Evolutionary conservation across 1,139 yeast species (phyloP).

Genomic region (Wickerhamomyces sp.): DNA sequence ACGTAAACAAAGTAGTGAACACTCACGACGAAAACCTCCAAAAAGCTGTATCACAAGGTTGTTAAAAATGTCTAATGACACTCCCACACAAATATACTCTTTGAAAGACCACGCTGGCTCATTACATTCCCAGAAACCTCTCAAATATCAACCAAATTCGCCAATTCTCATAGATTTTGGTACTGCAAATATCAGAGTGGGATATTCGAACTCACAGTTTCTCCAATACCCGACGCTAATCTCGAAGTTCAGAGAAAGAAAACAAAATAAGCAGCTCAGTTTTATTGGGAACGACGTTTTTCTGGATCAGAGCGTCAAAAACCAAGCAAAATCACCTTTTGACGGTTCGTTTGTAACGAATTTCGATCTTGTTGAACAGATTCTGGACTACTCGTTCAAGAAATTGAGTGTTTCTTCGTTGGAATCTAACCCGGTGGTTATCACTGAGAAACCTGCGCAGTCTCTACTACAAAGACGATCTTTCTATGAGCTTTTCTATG

Average conservation of each 20-base stretch:
- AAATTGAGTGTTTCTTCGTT: constrained; percentile 66
- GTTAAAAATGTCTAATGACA: too few relatives aligned
- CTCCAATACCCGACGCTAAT: constrained; percentile 66
- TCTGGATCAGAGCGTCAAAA: constrained; percentile 63
- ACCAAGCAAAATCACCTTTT: constrained; percentile 72
- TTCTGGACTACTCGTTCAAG: constrained; percentile 78
- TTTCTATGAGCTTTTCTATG: constrained; percentile 80
- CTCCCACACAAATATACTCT: constrained; percentile 16
- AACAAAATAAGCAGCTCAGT: constrained; percentile 56
- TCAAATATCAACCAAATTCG: constrained; percentile 45
- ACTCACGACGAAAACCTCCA: background rate
- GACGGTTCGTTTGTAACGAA: constrained; percentile 85
- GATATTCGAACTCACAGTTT: constrained; percentile 63
- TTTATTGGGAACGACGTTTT: constrained; percentile 81
- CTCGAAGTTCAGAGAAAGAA: constrained; percentile 77
- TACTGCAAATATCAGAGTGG: constrained; percentile 63
- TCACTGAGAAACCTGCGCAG: constrained; percentile 74
- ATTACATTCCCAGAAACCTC: constrained; percentile 45
- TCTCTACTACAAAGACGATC: constrained; percentile 65
- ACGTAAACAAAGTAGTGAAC: background rate
- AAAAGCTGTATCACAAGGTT: too few relatives aligned
- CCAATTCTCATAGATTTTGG: constrained; percentile 90
- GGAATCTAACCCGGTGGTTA: constrained; percentile 74
- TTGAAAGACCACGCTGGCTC: constrained; percentile 17
- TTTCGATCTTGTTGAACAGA: constrained; percentile 86